phyloP scores from a whole-genome alignment of 495 filamentous ascomycete species.

The Pseudoneurospora amorphoporcata region DNA sequence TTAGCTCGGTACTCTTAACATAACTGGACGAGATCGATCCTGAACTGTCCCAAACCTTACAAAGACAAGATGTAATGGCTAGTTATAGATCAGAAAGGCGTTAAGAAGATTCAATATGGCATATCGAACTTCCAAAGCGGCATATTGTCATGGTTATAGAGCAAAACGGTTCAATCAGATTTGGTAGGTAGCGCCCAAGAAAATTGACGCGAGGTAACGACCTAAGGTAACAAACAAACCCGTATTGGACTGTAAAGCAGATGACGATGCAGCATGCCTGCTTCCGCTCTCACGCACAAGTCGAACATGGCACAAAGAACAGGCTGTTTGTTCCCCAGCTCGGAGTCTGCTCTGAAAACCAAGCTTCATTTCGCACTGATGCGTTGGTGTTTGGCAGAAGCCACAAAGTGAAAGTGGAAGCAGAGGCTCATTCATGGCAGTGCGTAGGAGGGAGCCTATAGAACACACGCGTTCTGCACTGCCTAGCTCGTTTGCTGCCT shows the following conservation, averaged over 20 bases:
- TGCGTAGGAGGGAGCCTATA: background rate
- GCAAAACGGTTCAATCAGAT: too few relatives aligned
- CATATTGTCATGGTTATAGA: too few relatives aligned
- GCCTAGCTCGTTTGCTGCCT: background rate
- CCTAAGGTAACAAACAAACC: too few relatives aligned
- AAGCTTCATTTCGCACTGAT: background rate
- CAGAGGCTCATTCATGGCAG: background rate
- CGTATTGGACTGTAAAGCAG: background rate
- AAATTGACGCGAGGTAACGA: too few relatives aligned
- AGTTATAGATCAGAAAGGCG: too few relatives aligned
- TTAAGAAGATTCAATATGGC: too few relatives aligned
- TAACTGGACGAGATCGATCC: too few relatives aligned
- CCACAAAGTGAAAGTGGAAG: background rate
- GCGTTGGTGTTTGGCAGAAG: background rate
- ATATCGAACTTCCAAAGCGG: too few relatives aligned
- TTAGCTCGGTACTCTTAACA: too few relatives aligned
- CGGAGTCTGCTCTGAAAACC: background rate
- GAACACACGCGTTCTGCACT: background rate
- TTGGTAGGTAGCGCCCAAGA: too few relatives aligned
- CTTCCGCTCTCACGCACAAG: background rate
- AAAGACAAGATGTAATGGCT: too few relatives aligned
- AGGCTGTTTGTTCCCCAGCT: background rate
- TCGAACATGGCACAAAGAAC: background rate
- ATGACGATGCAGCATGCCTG: background rate
- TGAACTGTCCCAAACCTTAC: too few relatives aligned